These are phyloP conservation scores for Podospora tetraspora DNA, from an alignment of 495 filamentous ascomycete species.

Conservation along the genomic window DNA sequence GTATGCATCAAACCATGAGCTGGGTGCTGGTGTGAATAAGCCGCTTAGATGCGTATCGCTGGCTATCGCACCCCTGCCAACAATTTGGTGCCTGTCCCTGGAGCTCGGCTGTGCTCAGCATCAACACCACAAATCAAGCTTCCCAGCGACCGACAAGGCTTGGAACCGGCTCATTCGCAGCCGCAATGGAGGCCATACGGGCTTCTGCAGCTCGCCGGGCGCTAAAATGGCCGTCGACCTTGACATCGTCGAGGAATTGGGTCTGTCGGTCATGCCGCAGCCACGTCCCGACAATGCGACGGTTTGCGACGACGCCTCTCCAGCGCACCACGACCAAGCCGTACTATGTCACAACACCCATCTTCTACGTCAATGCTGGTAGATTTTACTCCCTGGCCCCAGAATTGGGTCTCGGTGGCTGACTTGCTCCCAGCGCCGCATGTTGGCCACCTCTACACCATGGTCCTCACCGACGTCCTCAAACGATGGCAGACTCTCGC, in stretches of 20 bases:
- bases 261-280: conserved; percentile 17
- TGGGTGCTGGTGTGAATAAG: not conserved
- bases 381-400: conserved; percentile 20
- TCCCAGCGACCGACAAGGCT: not conserved
- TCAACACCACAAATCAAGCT: not conserved
- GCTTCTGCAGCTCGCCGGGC: conserved; percentile 21
- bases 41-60: not conserved
- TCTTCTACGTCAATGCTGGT: conserved; percentile 99
- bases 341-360: conserved; percentile 93
- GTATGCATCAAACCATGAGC: not conserved
- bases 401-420: conserved; percentile 6
- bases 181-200: conserved; percentile 19
- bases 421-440: conserved; percentile 63
- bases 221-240: conserved; percentile 13
- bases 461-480: conserved; percentile 83
- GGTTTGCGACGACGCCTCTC: not conserved
- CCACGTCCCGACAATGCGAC: not conserved
- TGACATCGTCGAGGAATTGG: conserved; percentile 21
- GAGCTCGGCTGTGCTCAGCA: not conserved
- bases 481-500: conserved; percentile 86
- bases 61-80: not conserved
- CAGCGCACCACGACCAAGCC: conserved; percentile 55
- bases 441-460: conserved; percentile 89
- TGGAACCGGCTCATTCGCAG: not conserved
- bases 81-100: not conserved